Evolutionary conservation across 1,284 basidiomycete genomes (phyloP).

Genomic region (Ustilago shanxiensis): DNA sequence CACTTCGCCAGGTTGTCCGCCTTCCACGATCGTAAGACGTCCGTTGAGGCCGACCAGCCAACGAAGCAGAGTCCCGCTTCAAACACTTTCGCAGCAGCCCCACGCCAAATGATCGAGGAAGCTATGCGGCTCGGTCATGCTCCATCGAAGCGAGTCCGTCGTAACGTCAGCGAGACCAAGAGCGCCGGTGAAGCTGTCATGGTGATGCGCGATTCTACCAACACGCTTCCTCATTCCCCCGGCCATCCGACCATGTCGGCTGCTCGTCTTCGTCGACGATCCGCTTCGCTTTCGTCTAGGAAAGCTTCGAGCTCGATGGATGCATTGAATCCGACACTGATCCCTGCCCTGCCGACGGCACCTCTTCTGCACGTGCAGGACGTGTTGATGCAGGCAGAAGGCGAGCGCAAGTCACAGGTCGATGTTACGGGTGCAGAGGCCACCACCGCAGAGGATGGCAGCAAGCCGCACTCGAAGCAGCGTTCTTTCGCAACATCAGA

Average conservation of each 20-base stretch:
- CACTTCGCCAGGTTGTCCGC: conserved; percentile 36
- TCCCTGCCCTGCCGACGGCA: background rate
- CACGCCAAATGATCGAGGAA: conserved; percentile 23
- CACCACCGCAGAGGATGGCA: background rate
- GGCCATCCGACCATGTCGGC: background rate
- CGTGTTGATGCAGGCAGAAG: background rate
- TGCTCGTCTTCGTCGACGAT: conserved; percentile 15
- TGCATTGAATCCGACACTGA: conserved; percentile 17
- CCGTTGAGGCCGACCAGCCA: background rate
- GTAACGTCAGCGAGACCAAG: conserved; percentile 29
- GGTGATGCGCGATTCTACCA: conserved; percentile 13
- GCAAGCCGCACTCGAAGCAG: conserved; percentile 20
- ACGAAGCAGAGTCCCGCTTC: background rate
- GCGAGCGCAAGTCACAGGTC: background rate
- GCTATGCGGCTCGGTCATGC: conserved; percentile 47
- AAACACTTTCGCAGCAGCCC: background rate
- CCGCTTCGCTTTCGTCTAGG: conserved; percentile 17
- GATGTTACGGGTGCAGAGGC: background rate
- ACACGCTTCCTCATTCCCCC: background rate
- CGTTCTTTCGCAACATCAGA: conserved; percentile 51
- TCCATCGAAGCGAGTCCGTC: conserved; percentile 47
- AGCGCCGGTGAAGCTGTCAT: conserved; percentile 37
- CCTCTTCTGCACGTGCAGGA: background rate
- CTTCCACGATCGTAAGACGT: conserved; percentile 37
- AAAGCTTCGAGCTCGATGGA: conserved; percentile 9